Percentiles rank a stretch among this genome's conserved stretches.
Conservation (phyloP, 495 filamentous ascomycete species). For the Xylaria bambusicola region DNA sequence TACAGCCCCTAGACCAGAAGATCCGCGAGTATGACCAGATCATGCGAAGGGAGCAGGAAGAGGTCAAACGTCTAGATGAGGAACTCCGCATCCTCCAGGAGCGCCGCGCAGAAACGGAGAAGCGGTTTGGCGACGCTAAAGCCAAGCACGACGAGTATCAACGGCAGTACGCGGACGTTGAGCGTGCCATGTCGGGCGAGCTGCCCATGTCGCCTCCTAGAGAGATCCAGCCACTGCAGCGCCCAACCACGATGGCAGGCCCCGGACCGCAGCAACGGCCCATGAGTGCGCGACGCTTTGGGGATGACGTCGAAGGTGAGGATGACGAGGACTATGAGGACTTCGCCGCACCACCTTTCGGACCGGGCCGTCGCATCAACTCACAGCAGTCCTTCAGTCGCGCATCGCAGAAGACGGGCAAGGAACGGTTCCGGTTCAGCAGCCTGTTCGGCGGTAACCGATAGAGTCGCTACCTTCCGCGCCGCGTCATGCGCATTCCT, state of each 20-base stretch:
- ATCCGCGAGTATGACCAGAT: constrained; percentile 30
- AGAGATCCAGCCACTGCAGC: constrained; percentile 18
- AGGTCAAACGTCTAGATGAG: constrained; percentile 33
- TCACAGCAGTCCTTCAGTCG: constrained; percentile 37
- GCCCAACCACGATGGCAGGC: constrained; percentile 18
- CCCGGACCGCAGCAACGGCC: constrained; percentile 26
- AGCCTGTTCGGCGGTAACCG: constrained; percentile 27
- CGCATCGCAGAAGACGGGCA: constrained; percentile 29
- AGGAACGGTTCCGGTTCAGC: constrained; percentile 35
- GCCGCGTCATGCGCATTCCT: no score
- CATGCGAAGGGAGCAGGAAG: constrained; percentile 32
- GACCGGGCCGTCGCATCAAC: constrained; percentile 30
- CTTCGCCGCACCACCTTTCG: constrained; percentile 24
- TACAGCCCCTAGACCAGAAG: constrained; percentile 35
- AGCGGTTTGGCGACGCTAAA: constrained; percentile 33
- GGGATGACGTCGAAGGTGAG: constrained; percentile 15
- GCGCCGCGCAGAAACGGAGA: constrained; percentile 31
- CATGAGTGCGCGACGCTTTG: constrained; percentile 24
- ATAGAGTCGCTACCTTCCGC: constrained; percentile 7
- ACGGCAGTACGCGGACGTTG: constrained; percentile 30
- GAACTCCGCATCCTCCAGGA: constrained; percentile 30
- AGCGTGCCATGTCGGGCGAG: constrained; percentile 33
- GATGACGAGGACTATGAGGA: constrained; percentile 32
- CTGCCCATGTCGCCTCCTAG: constrained; percentile 22
- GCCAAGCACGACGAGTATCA: constrained; percentile 35